Percentiles rank a stretch among this genome's conserved stretches.
phyloP scores from a whole-genome alignment of 169 alveolate genomes.

The Plasmodium yoelii region DNA sequence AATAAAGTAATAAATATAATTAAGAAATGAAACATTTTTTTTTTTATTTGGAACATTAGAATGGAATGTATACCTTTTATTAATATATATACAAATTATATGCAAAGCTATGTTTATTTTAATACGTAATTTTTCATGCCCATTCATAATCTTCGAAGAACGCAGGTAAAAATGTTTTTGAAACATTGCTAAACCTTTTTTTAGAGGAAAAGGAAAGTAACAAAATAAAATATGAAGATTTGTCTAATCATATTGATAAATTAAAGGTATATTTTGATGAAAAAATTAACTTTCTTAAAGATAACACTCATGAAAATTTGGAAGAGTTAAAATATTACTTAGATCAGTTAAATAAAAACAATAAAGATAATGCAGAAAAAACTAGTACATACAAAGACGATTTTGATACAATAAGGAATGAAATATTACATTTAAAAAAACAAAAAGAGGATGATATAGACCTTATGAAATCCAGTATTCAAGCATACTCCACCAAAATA shows the following conservation, averaged over 20 bases:
- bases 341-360: constrained; percentile 66
- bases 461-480: constrained; percentile 56
- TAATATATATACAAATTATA: background rate
- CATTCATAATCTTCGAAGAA: constrained; percentile 10
- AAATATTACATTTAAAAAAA: constrained; percentile 45
- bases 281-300: constrained; percentile 63
- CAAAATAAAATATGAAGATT: constrained; percentile 46
- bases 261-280: constrained; percentile 72
- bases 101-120: background rate
- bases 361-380: constrained; percentile 24
- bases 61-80: background rate
- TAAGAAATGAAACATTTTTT: background rate
- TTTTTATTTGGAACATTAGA: background rate
- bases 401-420: constrained; percentile 33
- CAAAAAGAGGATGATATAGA: constrained; percentile 61
- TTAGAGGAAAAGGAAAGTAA: constrained; percentile 59
- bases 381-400: constrained; percentile 35
- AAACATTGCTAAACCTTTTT: constrained; percentile 49
- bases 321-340: constrained; percentile 70
- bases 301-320: constrained; percentile 71
- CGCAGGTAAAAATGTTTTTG: constrained; percentile 56
- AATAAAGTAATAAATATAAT: constrained; percentile 29
- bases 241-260: constrained; percentile 58
- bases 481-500: constrained; percentile 55
- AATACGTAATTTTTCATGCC: background rate